Base-by-base conservation (phyloP, 352 stramenopile genomes). In the Phytophthora pseudosyringae region DNA sequence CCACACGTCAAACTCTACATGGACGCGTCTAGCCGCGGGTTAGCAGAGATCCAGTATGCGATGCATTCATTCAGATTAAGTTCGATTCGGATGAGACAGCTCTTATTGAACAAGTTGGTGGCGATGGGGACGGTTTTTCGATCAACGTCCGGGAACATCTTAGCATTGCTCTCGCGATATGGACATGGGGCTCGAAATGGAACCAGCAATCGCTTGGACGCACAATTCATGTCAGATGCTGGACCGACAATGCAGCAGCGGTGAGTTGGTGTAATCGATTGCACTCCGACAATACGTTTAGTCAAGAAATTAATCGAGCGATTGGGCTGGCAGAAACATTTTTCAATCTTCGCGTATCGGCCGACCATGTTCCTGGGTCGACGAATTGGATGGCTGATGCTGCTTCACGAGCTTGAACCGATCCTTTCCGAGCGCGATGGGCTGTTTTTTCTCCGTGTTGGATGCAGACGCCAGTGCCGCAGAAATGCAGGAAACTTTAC, bases 61-160 rank as follows among this genome's bases (percentile, higher is more conserved):
- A 59, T 6, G 8, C 32, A 11, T 64, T 55, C 25, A 33, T 69
- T 6, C 53, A 64, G 18, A n/a, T 59, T 4, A 26, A 53, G 9
- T 69, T 64, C 12, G 46, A 64, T 10, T 3, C 35, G 1, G 38
- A 46, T 9, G 50, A 68, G 25, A 18, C 6, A 12, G 38, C 12
- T 0, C 6, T 1, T 7, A 13, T 15, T 2, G 31, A 35, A 38
- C 8, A n/a, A 15, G n/a, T 16, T 1, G 5, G 7, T 13, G 15
- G 7, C 3, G 26, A 36, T 5, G 5, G 5, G 3, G 26, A 58
- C n/a, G n/a, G n/a, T 11, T 79, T 75, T 29, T 71, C 63, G 0
- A 78, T 75, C 26, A 79, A 82, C 32, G 70, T 77, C 0, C 43
- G 69, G 11, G 67, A 79, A 21, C 59, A n/a, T n/a, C n/a, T n/a